Percentiles rank a stretch among this genome's conserved stretches.
phyloP scores from a whole-genome alignment of 2,329 filamentous ascomycete genomes.

The Cladosporium sp. region DNA sequence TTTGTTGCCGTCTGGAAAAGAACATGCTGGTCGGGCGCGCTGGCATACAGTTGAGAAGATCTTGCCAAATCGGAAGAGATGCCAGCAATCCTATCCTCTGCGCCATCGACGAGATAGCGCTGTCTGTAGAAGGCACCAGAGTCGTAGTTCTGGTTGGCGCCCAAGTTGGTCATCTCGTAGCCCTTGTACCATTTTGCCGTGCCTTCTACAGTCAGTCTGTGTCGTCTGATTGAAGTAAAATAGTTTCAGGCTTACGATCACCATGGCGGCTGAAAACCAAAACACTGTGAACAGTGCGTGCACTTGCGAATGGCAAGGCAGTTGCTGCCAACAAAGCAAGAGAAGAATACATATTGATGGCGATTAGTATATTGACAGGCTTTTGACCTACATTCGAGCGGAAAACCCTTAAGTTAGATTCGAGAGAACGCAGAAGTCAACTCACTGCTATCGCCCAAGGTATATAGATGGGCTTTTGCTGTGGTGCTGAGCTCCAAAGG shows the following conservation, averaged over 20 bases:
- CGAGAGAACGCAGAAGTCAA: too few relatives aligned
- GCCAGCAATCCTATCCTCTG: neutral
- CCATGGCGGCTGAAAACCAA: neutral
- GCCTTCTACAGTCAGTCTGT: neutral
- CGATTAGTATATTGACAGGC: too few relatives aligned
- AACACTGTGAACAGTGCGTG: neutral
- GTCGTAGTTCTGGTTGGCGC: constrained; percentile 12
- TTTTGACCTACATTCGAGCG: too few relatives aligned
- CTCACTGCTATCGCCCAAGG: too few relatives aligned
- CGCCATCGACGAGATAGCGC: constrained; percentile 4
- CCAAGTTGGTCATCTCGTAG: constrained; percentile 15
- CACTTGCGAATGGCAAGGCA: neutral
- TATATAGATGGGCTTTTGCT: too few relatives aligned
- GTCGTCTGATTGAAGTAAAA: neutral
- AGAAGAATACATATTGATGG: neutral
- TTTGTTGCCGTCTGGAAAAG: constrained; percentile 12
- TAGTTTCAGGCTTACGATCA: neutral
- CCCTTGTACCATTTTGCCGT: constrained; percentile 12
- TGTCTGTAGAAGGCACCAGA: constrained; percentile 13
- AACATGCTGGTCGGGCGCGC: constrained; percentile 12
- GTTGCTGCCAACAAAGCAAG: neutral
- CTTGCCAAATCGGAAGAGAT: constrained; percentile 4
- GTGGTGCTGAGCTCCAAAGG: too few relatives aligned
- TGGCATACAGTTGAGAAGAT: constrained; percentile 10
- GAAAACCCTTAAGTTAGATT: too few relatives aligned